phyloP scores from a whole-genome alignment of 1,139 yeast species.

The Geotrichum candidum region DNA sequence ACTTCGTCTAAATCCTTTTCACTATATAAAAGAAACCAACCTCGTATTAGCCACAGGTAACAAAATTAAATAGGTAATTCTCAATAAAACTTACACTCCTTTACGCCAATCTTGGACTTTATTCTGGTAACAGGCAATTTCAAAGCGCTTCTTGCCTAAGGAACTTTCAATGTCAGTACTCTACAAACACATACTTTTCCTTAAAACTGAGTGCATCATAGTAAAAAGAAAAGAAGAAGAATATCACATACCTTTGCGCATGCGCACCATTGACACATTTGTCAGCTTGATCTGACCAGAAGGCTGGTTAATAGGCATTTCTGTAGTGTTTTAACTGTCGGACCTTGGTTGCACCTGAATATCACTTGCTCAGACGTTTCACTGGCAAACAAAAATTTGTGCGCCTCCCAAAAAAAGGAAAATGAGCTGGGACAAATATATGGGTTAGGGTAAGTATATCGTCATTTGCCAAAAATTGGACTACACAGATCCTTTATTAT shows the following conservation, averaged over 20 bases:
- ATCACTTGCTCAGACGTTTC: too few relatives aligned
- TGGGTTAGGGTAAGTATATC: too few relatives aligned
- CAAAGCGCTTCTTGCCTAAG: conserved; percentile 67
- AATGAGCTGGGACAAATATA: too few relatives aligned
- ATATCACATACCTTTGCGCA: conserved; percentile 58
- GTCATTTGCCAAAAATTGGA: too few relatives aligned
- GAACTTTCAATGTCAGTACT: neutral
- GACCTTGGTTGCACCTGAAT: too few relatives aligned
- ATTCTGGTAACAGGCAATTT: conserved; percentile 93
- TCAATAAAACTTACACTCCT: conserved; percentile 45
- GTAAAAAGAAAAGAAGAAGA: neutral
- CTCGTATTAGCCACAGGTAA: neutral
- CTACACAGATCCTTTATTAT: too few relatives aligned
- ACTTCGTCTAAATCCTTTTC: conserved; percentile 96
- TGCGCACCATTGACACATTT: conserved; percentile 85
- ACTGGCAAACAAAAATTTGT: too few relatives aligned
- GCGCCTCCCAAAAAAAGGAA: too few relatives aligned
- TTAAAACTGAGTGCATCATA: neutral
- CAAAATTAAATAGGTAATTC: neutral
- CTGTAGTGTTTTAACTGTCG: neutral
- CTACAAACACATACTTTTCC: too few relatives aligned
- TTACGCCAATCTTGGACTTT: conserved; percentile 93
- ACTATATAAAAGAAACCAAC: conserved; percentile 22
- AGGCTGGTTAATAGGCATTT: conserved; percentile 66
- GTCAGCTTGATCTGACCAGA: conserved; percentile 82